These are phyloP conservation scores for Xylaria sp. DNA, from an alignment of 2,329 filamentous ascomycete genomes.

Conservation along the genomic window DNA sequence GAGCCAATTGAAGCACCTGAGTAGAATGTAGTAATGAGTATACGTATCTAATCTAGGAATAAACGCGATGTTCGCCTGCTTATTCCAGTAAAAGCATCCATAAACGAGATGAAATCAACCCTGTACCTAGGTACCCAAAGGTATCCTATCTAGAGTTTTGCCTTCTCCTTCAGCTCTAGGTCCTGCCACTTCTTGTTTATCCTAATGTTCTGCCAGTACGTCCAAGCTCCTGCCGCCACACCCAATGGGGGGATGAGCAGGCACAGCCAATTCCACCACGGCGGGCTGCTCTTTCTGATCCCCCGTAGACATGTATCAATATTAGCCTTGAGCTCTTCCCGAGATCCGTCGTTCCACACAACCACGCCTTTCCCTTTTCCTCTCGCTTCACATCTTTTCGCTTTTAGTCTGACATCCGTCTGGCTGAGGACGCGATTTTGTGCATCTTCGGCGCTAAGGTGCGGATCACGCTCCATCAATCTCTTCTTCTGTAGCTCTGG, in stretches of 20 bases:
- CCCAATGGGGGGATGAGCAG: conserved; percentile 80
- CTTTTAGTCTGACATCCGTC: conserved; percentile 86
- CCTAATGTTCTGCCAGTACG: conserved; percentile 75
- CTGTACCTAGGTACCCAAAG: not conserved
- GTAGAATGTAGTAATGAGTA: not conserved
- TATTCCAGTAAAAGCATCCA: not conserved
- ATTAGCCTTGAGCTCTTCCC: conserved; percentile 74
- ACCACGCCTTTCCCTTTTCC: conserved; percentile 76
- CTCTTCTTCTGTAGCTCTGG: conserved; percentile 84
- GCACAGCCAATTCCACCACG: conserved; percentile 85
- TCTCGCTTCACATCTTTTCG: conserved; percentile 75
- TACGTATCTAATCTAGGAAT: not conserved
- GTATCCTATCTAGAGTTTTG: conserved; percentile 52
- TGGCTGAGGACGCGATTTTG: conserved; percentile 88
- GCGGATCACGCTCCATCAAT: conserved; percentile 77
- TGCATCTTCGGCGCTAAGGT: conserved; percentile 86
- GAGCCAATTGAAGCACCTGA: not conserved
- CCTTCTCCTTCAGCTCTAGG: conserved; percentile 61
- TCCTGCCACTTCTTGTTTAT: conserved; percentile 78
- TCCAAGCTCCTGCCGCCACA: conserved; percentile 74
- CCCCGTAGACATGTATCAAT: conserved; percentile 73
- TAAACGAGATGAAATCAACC: not conserved
- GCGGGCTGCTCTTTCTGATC: conserved; percentile 72
- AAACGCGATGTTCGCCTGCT: not conserved
- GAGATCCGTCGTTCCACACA: conserved; percentile 88